Evolutionary conservation across 2,329 filamentous ascomycete species (phyloP).

Genomic region (Calonectria pteridis): DNA sequence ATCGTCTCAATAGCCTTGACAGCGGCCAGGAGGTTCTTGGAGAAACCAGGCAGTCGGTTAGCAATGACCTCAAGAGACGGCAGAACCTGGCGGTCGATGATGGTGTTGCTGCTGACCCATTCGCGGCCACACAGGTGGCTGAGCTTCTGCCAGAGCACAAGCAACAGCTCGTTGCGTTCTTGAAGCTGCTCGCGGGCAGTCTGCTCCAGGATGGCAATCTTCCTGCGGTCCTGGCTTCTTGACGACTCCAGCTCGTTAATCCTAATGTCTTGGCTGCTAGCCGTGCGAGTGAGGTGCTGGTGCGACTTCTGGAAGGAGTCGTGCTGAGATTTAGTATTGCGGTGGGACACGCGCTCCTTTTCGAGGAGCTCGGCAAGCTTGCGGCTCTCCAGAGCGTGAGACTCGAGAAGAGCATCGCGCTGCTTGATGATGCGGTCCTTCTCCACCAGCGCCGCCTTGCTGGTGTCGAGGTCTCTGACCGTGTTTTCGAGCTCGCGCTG

Average conservation of each 20-base stretch:
- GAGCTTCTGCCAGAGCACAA: constrained; percentile 91
- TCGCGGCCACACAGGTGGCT: constrained; percentile 89
- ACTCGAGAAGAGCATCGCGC: constrained; percentile 89
- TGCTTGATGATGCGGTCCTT: constrained; percentile 92
- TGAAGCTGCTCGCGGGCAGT: constrained; percentile 87
- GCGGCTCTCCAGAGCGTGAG: constrained; percentile 85
- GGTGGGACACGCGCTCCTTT: constrained; percentile 87
- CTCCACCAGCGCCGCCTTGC: constrained; percentile 83
- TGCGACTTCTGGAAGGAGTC: constrained; percentile 91
- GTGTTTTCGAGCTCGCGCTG: constrained; percentile 90
- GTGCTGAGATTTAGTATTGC: constrained; percentile 87
- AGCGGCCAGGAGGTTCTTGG: constrained; percentile 87
- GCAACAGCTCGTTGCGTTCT: constrained; percentile 89
- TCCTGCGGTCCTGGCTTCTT: constrained; percentile 82
- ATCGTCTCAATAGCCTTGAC: constrained; percentile 89
- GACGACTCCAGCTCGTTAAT: constrained; percentile 89
- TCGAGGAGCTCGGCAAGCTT: constrained; percentile 90
- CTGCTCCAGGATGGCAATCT: constrained; percentile 80
- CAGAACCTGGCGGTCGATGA: constrained; percentile 86
- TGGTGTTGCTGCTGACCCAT: constrained; percentile 90
- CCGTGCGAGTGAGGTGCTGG: constrained; percentile 86
- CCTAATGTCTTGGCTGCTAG: constrained; percentile 85
- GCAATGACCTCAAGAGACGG: constrained; percentile 88
- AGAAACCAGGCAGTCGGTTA: constrained; percentile 88
- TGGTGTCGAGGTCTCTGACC: constrained; percentile 82